Base-by-base conservation (phyloP, 352 stramenopile genomes). In the Pythium periplocum region DNA sequence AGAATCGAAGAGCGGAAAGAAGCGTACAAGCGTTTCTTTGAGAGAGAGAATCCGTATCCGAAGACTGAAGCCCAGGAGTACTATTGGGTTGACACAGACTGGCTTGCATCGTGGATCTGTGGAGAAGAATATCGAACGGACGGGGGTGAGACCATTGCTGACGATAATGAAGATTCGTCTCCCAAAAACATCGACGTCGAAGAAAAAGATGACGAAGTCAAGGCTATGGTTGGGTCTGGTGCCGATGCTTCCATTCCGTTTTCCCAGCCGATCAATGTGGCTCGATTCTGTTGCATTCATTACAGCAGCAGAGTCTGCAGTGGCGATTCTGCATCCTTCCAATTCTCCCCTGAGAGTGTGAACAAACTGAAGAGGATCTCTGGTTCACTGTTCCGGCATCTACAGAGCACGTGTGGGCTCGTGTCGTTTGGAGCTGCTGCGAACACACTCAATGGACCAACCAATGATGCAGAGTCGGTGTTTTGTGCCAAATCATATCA, bases 21-120 rank as follows among this genome's bases (percentile, higher is more conserved):
- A 34, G 75, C 68, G 5, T 87, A 89, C 56, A 70, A 78, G 53
- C 66, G 50, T 2, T 84, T 79, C 44, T 87, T 91, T 35, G 71
- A 86, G 37, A 78, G 76, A n/a, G 59, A 62, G 11, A 52, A 69
- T 30, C 74, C 78, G 9, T 79, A 78, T 61, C 58, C 61, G 2
- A 66, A 70, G 2, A n/a, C 66, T 2, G 52, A 69, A 6, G 51
- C 62, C 4, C 48, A 44, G 4, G 48, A 71, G 8, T 89, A 78
- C 48, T 89, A 86, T 36, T 91, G 81, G 81, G 66, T 91, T n/a
- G 76, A 87, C 48, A 71, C 68, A 0, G 59, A 75, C 6, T 91
- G 81, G 81, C 58, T 91, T 0, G 62, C 62, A 30, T 57, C 63
- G 39, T 91, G 81, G 81, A 59, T 91, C 6, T 74, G 69, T n/a